phyloP scores from a whole-genome alignment of 1,139 yeast genomes.

The Saccharomyces pastorianus region DNA sequence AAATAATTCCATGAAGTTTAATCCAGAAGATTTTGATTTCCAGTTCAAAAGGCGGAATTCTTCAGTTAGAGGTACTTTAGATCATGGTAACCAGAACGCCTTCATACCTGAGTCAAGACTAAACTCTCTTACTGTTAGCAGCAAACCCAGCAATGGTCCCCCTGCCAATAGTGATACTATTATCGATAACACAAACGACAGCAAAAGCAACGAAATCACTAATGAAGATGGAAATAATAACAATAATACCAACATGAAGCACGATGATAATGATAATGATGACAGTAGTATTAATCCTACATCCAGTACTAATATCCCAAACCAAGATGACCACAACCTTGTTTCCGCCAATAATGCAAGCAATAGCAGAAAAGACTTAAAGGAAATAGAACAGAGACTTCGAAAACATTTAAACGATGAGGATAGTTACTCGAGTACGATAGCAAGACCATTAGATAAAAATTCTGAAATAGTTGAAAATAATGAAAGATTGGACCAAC shows the following conservation, averaged over 20 bases:
- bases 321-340: conserved; percentile 7
- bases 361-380: conserved; percentile 7
- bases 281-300: conserved; percentile 5
- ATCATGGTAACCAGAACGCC: conserved; percentile 7
- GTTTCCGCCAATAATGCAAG: neutral
- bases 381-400: conserved; percentile 7
- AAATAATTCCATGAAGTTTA: conserved; percentile 22
- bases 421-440: conserved; percentile 2
- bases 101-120: neutral
- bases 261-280: conserved; percentile 1
- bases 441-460: neutral
- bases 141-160: neutral
- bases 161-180: neutral
- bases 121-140: neutral
- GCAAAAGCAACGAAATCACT: neutral
- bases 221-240: neutral
- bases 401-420: conserved; percentile 3
- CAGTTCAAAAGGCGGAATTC: conserved; percentile 26
- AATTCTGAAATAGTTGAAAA: neutral
- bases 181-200: neutral
- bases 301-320: conserved; percentile 4
- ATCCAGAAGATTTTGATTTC: conserved; percentile 25
- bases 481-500: neutral
- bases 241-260: neutral
- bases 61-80: conserved; percentile 21